Conservation (phyloP, 306 rosid species). For the Gastrolobium villosum region DNA sequence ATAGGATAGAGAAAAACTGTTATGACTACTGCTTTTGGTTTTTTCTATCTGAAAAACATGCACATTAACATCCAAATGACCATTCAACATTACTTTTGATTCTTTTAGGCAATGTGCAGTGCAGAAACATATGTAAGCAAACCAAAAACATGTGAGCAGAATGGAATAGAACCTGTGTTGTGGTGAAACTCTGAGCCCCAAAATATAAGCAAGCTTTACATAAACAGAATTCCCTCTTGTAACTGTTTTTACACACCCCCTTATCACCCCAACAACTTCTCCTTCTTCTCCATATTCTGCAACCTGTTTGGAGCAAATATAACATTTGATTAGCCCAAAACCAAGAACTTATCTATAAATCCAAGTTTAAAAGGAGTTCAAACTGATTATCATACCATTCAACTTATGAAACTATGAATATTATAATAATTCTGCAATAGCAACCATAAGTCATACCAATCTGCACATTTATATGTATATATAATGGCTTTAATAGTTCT, state of each 20-base stretch:
- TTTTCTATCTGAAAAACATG: slow-evolving; percentile 42
- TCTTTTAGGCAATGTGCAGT: slow-evolving; percentile 44
- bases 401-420: neutral
- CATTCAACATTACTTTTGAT: slow-evolving; percentile 19
- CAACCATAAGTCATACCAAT: neutral
- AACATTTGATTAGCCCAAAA: slow-evolving; percentile 34
- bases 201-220: slow-evolving; percentile 79
- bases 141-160: slow-evolving; percentile 38
- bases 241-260: slow-evolving; percentile 90
- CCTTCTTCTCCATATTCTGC: slow-evolving; percentile 83
- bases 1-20: slow-evolving; percentile 23
- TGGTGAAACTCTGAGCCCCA: slow-evolving; percentile 93
- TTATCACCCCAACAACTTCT: slow-evolving; percentile 81
- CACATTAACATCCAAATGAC: slow-evolving; percentile 41
- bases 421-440: neutral
- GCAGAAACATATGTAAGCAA: slow-evolving; percentile 42
- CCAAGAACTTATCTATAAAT: slow-evolving; percentile 15
- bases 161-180: slow-evolving; percentile 73
- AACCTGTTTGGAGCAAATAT: slow-evolving; percentile 59
- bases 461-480: neutral
- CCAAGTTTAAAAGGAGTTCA: neutral
- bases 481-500: too few relatives aligned
- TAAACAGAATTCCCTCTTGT: slow-evolving; percentile 65
- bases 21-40: slow-evolving; percentile 38
- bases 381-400: neutral